These are phyloP conservation scores for Zanthoxylum bungeanum DNA, from an alignment of 345 rosid genomes.

Conservation along the genomic window DNA sequence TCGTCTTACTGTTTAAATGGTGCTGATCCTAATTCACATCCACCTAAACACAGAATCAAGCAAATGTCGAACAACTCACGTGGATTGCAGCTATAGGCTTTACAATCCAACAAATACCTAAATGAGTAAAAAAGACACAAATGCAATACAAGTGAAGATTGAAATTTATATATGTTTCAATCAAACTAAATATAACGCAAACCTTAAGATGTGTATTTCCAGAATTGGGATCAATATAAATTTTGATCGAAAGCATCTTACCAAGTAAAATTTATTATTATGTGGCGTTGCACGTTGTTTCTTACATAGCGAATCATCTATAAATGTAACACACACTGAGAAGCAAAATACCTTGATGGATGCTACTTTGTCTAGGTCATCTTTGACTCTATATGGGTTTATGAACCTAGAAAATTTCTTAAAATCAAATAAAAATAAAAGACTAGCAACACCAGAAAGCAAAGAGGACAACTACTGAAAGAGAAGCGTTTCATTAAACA, in stretches of 20 bases:
- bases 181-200: background rate
- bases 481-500: background rate
- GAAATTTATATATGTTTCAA: background rate
- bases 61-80: background rate
- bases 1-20: background rate
- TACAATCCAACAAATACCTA: background rate
- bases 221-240: no score
- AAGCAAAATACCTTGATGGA: background rate
- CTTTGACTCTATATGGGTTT: background rate
- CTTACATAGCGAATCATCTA: background rate
- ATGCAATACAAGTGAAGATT: background rate
- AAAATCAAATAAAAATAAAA: background rate
- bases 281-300: background rate
- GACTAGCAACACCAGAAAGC: background rate
- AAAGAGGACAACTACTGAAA: background rate
- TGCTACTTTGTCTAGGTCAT: no score
- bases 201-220: no score
- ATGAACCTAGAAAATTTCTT: background rate
- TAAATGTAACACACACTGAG: background rate
- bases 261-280: no score
- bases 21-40: no score
- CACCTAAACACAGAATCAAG: background rate
- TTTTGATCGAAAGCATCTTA: no score
- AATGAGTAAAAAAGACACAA: background rate
- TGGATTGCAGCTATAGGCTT: background rate